Conservation (phyloP, 2,329 filamentous ascomycete genomes). For the Fragosphaeria purpurea region DNA sequence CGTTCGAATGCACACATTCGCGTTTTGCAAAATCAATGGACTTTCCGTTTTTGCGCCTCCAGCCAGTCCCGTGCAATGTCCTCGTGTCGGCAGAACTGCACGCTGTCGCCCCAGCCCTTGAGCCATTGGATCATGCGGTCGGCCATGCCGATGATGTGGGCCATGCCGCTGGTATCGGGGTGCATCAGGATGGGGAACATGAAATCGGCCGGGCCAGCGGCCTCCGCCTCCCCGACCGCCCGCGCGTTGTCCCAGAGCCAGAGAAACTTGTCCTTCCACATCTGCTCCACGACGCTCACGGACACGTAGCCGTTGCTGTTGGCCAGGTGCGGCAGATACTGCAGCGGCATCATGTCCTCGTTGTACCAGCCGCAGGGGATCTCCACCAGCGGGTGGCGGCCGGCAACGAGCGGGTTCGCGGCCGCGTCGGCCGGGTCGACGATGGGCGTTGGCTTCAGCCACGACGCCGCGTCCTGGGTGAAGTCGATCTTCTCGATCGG, state of each 20-base stretch:
- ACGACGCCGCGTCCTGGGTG: constrained; percentile 45
- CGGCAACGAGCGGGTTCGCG: constrained; percentile 26
- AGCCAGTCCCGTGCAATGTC: constrained; percentile 30
- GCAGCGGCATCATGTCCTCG: constrained; percentile 53
- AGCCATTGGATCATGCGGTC: constrained; percentile 41
- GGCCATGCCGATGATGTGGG: constrained; percentile 43
- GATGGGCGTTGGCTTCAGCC: constrained; percentile 51
- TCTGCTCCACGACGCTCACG: constrained; percentile 45
- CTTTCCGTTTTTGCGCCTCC: constrained; percentile 5
- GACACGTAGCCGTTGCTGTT: constrained; percentile 53
- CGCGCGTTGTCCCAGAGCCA: constrained; percentile 31
- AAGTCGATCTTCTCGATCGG: constrained; percentile 60
- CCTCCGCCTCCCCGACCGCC: constrained; percentile 12
- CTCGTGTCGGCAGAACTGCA: constrained; percentile 34
- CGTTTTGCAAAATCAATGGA: no score
- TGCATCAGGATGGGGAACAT: constrained; percentile 70
- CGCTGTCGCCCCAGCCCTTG: constrained; percentile 30
- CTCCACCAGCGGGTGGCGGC: constrained; percentile 51
- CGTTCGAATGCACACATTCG: no score
- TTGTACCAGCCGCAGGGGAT: constrained; percentile 56
- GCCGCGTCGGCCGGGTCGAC: constrained; percentile 21
- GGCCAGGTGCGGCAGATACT: constrained; percentile 57
- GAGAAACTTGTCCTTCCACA: constrained; percentile 55
- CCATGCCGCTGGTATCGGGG: constrained; percentile 53
- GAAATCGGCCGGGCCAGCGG: constrained; percentile 56